Base-by-base conservation (phyloP, 139 green algal species). In the Desmodesmus armatus region DNA sequence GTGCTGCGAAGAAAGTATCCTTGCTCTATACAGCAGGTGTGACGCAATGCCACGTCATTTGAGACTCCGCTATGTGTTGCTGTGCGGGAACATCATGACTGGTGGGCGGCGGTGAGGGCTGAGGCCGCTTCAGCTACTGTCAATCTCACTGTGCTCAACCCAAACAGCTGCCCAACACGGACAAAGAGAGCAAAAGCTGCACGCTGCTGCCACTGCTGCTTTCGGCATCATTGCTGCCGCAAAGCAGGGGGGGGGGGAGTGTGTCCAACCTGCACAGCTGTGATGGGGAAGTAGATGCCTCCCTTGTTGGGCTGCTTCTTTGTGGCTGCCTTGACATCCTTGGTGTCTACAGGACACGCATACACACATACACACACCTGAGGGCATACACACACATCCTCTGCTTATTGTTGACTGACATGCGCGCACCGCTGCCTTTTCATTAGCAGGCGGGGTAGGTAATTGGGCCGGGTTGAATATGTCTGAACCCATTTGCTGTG, bases 181-280 rank as follows among this genome's bases (percentile, higher is more conserved):
- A n/a, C n/a, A n/a, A n/a, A n/a, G n/a, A n/a, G n/a, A n/a, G n/a
- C n/a, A n/a, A n/a, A n/a, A n/a, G n/a, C n/a, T n/a, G n/a, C n/a
- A n/a, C n/a, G n/a, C n/a, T n/a, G n/a, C n/a, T n/a, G n/a, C n/a
- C n/a, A n/a, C n/a, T n/a, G n/a, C n/a, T n/a, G n/a, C n/a, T n/a
- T n/a, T n/a, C n/a, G n/a, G n/a, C n/a, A n/a, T n/a, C n/a, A n/a
- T n/a, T n/a, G n/a, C n/a, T n/a, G n/a, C n/a, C n/a, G n/a, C n/a
- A n/a, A n/a, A n/a, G n/a, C n/a, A n/a, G n/a, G n/a, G n/a, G n/a
- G n/a, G n/a, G n/a, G n/a, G n/a, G n/a, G n/a, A n/a, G n/a, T n/a
- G n/a, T n/a, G n/a, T n/a, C n/a, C n/a, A n/a, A n/a, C 81, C 88
- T 91, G 85, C 72, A 85, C 90, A 49, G 89, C 89, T 4, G 80